phyloP scores from a whole-genome alignment of 75 land plant genomes.

The Sequoiadendron giganteum region DNA sequence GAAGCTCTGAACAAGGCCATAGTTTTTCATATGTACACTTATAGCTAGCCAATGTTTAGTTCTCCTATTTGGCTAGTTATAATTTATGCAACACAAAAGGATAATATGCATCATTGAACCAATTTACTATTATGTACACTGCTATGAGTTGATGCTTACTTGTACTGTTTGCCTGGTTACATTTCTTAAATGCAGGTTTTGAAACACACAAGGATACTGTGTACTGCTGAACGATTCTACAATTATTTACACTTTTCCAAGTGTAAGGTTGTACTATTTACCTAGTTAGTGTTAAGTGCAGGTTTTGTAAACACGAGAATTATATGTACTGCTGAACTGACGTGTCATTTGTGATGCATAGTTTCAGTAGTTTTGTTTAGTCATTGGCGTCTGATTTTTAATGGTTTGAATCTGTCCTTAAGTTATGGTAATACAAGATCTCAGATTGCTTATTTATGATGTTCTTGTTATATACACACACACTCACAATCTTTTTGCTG shows the following conservation, averaged over 20 bases:
- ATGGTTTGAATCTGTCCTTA: not conserved
- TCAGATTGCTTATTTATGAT: no score
- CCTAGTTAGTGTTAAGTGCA: not conserved
- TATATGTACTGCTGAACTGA: no score
- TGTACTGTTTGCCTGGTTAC: not conserved
- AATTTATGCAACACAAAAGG: not conserved
- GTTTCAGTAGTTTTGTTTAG: no score
- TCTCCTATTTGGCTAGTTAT: not conserved
- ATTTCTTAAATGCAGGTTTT: not conserved
- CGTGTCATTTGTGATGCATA: no score
- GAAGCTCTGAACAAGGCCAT: not conserved
- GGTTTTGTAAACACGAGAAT: not conserved
- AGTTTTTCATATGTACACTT: not conserved
- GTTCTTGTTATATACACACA: not conserved
- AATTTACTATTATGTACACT: not conserved
- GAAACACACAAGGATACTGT: not conserved
- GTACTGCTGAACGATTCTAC: not conserved
- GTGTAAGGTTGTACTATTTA: not conserved
- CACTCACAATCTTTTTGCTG: no score
- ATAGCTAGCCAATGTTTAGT: not conserved
- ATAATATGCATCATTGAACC: not conserved
- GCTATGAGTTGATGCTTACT: not conserved
- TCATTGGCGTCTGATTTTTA: not conserved
- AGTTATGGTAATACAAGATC: not conserved
- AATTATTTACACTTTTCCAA: not conserved